Evolutionary conservation across 352 stramenopile species (phyloP).

Genomic region (Aphanomyces stellatus): DNA sequence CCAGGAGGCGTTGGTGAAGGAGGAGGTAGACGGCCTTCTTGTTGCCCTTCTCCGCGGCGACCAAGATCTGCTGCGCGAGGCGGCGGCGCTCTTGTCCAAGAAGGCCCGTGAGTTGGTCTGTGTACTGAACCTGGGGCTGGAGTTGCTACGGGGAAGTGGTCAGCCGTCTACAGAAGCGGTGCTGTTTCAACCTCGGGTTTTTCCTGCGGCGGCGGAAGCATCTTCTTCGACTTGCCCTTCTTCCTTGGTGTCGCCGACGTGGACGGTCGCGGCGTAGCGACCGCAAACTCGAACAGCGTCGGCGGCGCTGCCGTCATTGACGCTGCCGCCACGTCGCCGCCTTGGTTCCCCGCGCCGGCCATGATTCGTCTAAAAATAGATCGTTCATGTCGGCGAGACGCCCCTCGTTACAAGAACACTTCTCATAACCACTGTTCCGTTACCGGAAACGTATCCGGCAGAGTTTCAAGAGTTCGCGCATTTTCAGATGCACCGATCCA

Average conservation of each 20-base stretch:
- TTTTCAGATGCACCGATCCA: background rate
- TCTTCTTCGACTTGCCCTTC: background rate
- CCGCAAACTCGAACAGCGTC: background rate
- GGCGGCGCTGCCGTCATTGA: background rate
- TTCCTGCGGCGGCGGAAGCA: too few species aligned
- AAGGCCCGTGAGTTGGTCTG: constrained; percentile 4
- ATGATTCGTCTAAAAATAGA: too few species aligned
- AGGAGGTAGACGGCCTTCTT: constrained; percentile 57
- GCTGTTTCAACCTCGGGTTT: too few species aligned
- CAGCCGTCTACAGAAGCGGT: too few species aligned
- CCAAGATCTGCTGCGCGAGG: constrained; percentile 37
- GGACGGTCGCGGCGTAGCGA: background rate
- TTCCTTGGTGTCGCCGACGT: background rate
- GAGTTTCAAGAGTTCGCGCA: background rate
- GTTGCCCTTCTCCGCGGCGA: constrained; percentile 64
- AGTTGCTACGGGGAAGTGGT: too few species aligned
- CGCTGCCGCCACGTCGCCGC: background rate
- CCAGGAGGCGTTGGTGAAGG: constrained; percentile 42
- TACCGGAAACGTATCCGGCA: background rate
- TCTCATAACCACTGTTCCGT: background rate
- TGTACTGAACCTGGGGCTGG: too few species aligned
- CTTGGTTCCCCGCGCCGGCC: too few species aligned
- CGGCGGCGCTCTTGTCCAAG: background rate
- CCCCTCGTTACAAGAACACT: too few species aligned
- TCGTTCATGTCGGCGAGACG: too few species aligned